phyloP scores from a whole-genome alignment of 768 basidiomycete species.

The Boletus subparvulus region DNA sequence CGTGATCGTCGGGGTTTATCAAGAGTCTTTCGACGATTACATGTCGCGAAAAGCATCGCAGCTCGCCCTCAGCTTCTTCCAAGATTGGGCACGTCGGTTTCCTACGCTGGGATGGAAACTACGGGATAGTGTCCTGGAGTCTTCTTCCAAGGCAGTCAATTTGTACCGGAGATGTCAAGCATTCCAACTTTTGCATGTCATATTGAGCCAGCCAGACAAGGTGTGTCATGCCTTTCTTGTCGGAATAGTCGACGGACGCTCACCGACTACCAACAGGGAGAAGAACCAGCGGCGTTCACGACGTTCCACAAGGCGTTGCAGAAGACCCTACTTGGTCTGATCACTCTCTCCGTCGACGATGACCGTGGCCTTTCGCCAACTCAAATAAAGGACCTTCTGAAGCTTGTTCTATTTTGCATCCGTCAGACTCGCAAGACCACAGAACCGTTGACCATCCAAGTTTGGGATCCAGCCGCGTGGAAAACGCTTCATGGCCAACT shows the following conservation, averaged over 20 bases:
- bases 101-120: slow-evolving; percentile 65
- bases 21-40: slow-evolving; percentile 69
- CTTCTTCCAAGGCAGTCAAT: slow-evolving; percentile 65
- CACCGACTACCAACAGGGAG: slow-evolving; percentile 26
- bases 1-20: slow-evolving; percentile 54
- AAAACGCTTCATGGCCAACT: slow-evolving; percentile 47
- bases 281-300: slow-evolving; percentile 41
- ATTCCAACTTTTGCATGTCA: slow-evolving; percentile 65
- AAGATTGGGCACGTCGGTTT: slow-evolving; percentile 70
- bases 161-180: slow-evolving; percentile 73
- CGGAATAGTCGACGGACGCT: slow-evolving; percentile 3
- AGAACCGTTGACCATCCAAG: slow-evolving; percentile 31
- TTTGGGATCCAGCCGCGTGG: slow-evolving; percentile 68
- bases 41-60: slow-evolving; percentile 77
- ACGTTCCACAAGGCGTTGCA: slow-evolving; percentile 51
- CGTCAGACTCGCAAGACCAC: slow-evolving; percentile 57
- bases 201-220: slow-evolving; percentile 48
- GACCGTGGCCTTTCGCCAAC: slow-evolving; percentile 49
- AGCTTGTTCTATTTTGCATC: slow-evolving; percentile 61
- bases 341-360: slow-evolving; percentile 50
- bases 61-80: slow-evolving; percentile 72
- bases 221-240: slow-evolving; percentile 8
- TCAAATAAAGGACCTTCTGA: slow-evolving; percentile 79
- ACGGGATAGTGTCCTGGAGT: slow-evolving; percentile 55
- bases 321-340: slow-evolving; percentile 45